phyloP scores from a whole-genome alignment of 305 asterid genomes.

The Petunia hybrid region DNA sequence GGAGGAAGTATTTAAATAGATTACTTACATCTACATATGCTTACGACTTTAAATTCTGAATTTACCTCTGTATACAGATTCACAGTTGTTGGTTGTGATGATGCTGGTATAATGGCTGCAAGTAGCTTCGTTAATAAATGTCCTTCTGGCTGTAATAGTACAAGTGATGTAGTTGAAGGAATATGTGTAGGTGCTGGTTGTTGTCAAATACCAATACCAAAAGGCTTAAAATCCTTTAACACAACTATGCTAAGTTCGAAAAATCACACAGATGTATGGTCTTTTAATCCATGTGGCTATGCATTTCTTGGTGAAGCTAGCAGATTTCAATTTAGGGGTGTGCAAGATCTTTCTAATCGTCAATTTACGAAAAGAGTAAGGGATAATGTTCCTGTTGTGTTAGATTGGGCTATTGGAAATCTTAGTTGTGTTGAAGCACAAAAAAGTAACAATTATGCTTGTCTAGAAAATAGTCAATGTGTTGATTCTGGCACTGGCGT shows the following conservation, averaged over 20 bases:
- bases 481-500: constrained; percentile 35
- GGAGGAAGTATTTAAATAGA: neutral
- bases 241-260: neutral
- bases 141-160: constrained; percentile 42
- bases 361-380: constrained; percentile 26
- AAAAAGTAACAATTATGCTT: constrained; percentile 36
- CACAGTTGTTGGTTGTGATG: constrained; percentile 66
- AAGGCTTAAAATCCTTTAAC: constrained; percentile 43
- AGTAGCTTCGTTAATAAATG: constrained; percentile 46
- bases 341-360: constrained; percentile 37
- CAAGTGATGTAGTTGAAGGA: constrained; percentile 46
- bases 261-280: constrained; percentile 19
- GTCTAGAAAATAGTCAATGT: constrained; percentile 40
- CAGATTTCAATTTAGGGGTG: constrained; percentile 42
- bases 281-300: constrained; percentile 56
- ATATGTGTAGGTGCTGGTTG: constrained; percentile 54
- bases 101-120: constrained; percentile 42
- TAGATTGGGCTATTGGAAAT: constrained; percentile 54
- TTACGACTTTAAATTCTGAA: neutral
- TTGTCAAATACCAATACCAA: constrained; percentile 61
- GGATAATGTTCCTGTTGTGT: constrained; percentile 41
- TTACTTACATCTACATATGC: neutral
- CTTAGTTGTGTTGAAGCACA: constrained; percentile 40
- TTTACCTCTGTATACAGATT: constrained; percentile 24
- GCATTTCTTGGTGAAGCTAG: constrained; percentile 68